Conservation (phyloP, 768 basidiomycete genomes). For the Zangia roseola region DNA sequence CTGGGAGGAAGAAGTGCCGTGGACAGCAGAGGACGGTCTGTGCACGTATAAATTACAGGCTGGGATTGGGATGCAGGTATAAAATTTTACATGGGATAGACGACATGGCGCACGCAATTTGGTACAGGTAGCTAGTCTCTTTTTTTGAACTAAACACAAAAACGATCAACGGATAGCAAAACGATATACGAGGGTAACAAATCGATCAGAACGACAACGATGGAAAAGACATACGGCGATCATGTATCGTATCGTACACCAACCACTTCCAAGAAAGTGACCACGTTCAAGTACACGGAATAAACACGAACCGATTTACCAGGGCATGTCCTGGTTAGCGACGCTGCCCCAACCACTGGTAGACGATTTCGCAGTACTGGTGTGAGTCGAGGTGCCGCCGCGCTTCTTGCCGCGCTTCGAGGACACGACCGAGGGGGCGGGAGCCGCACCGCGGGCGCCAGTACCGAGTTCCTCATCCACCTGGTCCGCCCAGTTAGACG, state of each 20-base stretch:
- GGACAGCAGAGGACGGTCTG: constrained; percentile 58
- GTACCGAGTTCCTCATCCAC: constrained; percentile 18
- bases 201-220: constrained; percentile 1
- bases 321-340: constrained; percentile 17
- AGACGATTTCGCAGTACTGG: constrained; percentile 15
- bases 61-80: constrained; percentile 28
- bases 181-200: background rate
- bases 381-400: constrained; percentile 11
- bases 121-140: no score
- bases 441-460: background rate
- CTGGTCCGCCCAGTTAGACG: constrained; percentile 29
- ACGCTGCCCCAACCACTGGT: constrained; percentile 28
- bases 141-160: background rate
- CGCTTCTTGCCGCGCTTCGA: constrained; percentile 16
- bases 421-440: background rate
- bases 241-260: constrained; percentile 8
- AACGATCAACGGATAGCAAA: background rate
- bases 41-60: constrained; percentile 36
- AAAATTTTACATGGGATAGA: background rate
- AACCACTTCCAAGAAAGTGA: no score
- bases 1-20: constrained; percentile 91
- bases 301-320: constrained; percentile 11
- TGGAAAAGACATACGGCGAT: background rate
- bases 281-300: background rate
- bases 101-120: no score